These are phyloP conservation scores for Talaromyces albobiverticillius DNA, from an alignment of 2,329 filamentous ascomycete species.

Conservation along the genomic window DNA sequence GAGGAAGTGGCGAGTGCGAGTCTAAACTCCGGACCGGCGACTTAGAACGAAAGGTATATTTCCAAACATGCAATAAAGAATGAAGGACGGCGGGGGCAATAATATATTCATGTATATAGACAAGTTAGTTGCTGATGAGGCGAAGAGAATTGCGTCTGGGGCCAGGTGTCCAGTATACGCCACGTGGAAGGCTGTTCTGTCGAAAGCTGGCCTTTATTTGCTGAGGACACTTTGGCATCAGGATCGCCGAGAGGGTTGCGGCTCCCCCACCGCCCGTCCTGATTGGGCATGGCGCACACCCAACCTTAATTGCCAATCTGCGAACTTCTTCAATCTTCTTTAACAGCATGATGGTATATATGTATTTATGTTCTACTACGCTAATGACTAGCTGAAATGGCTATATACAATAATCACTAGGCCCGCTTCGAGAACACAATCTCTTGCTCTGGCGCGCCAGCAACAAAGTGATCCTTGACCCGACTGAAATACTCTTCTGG, in stretches of 20 bases:
- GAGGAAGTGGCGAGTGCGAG: not conserved
- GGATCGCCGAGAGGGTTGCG: constrained; percentile 8
- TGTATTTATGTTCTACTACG: no score
- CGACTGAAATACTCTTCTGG: constrained; percentile 34
- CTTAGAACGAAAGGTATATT: not conserved
- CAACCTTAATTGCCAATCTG: not conserved
- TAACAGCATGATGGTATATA: no score
- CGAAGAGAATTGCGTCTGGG: not conserved
- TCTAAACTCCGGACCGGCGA: not conserved
- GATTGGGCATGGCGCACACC: not conserved
- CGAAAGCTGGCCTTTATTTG: constrained; percentile 1
- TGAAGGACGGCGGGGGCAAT: not conserved
- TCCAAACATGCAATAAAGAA: not conserved
- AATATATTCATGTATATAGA: not conserved
- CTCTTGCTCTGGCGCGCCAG: constrained; percentile 40
- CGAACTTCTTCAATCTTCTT: not conserved
- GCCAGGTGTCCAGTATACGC: not conserved
- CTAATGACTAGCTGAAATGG: no score
- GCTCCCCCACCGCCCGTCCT: not conserved
- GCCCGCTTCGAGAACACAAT: constrained; percentile 23
- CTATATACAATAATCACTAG: no score
- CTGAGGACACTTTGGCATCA: constrained; percentile 17
- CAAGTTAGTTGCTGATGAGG: not conserved
- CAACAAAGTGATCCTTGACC: constrained; percentile 53
- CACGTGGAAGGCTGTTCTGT: constrained; percentile 8